Conservation (phyloP, 805 yeast species). For the Ogataea degrootiae region DNA sequence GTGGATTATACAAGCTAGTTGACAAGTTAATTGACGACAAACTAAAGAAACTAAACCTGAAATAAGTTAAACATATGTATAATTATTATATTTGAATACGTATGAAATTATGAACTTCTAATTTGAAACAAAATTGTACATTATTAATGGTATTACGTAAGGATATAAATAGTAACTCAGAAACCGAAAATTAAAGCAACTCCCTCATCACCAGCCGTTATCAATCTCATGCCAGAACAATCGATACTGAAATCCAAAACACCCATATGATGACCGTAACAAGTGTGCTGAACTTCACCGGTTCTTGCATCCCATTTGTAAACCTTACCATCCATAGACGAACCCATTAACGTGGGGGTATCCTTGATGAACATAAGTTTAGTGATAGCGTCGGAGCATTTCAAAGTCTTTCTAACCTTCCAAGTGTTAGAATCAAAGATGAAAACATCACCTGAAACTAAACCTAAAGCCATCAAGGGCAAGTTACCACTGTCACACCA, state of each 20-base stretch:
- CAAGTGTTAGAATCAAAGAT: conserved; percentile 81
- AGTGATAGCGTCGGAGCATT: conserved; percentile 79
- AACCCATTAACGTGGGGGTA: conserved; percentile 56
- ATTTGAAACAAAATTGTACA: neutral
- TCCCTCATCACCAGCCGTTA: conserved; percentile 97
- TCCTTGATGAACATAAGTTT: conserved; percentile 60
- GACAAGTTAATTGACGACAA: conserved; percentile 43
- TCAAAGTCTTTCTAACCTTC: conserved; percentile 72
- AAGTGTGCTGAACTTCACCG: conserved; percentile 70
- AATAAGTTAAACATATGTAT: neutral
- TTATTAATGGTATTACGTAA: neutral
- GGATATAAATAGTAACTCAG: conserved; percentile 1
- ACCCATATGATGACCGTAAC: conserved; percentile 93
- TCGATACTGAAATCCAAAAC: conserved; percentile 77
- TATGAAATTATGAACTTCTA: neutral
- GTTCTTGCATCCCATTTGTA: conserved; percentile 88
- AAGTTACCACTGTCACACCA: conserved; percentile 60
- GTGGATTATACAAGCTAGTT: conserved; percentile 48
- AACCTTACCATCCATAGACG: conserved; percentile 81
- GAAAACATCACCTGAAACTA: conserved; percentile 82
- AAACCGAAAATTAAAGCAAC: conserved; percentile 69
- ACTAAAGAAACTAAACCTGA: conserved; percentile 17
- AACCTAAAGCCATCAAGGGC: conserved; percentile 76
- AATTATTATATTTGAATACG: neutral
- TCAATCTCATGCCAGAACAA: conserved; percentile 59